Base-by-base conservation (phyloP, 2,329 filamentous ascomycete species). In the Incumbomyces delicatus region DNA sequence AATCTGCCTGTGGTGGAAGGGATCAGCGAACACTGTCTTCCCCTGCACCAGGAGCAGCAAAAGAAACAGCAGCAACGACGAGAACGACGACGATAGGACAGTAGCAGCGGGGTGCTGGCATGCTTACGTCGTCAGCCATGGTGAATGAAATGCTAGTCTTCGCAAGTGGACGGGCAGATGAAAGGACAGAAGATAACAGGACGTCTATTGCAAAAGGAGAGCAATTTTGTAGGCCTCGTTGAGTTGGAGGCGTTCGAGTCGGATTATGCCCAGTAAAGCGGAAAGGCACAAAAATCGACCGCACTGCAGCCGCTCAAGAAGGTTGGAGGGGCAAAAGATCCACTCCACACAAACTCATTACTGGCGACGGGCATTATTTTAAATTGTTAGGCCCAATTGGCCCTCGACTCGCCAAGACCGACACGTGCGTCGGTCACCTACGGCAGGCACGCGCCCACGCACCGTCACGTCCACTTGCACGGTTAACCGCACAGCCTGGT, bases 1-100 rank as follows among this genome's bases (percentile, higher is more conserved):
- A 71, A 64, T 85, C 77, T 70, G 84, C 80, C 77, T 85, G 60
- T 53, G 54, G 47, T 48, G 50, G 59, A 16, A 40, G 20, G 8
- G 35, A 30, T 44, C 35, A 44, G 41, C 22, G 16, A n/a, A 42
- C 14, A 27, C 13, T 35, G 22, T 20, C 30, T 42, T 17, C 8
- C 14, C 32, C 8, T n/a, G 31, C 27, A 42, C 6, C 12, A 7
- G 14, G 3, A 31, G 22, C 8, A 27, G 22, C 8, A 27, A 8
- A 5, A 27, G 22, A 4, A 27, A 8, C 22, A 27, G 22, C 22
- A 27, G 22, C 22, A 27, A 8, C 22, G 8, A 27, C 5, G 8
- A 27, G 22, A 27, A 27, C 22, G 22, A 27, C 22, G 4, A 8
- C 5, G 22, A 27, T 27, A 8, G 4, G 22, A 8, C 22, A 27